phyloP scores from a whole-genome alignment of 1,284 basidiomycete species.

The Cutaneotrichosporon mucoides region DNA sequence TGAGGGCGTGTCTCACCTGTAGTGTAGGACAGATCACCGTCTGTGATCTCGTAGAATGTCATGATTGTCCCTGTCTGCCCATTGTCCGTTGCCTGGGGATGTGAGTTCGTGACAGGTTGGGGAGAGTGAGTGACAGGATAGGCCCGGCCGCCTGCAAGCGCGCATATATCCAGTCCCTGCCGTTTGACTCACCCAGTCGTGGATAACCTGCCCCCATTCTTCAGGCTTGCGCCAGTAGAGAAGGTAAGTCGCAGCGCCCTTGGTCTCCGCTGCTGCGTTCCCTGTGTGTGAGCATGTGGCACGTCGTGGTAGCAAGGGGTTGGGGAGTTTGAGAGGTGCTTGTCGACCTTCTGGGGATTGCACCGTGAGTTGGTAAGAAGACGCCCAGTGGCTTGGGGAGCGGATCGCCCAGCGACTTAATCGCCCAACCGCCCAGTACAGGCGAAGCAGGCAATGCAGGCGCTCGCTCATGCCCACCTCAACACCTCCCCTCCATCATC shows the following conservation, averaged over 20 bases:
- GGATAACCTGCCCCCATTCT: conserved; percentile 54
- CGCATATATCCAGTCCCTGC: too few relatives aligned
- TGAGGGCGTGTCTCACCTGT: conserved; percentile 32
- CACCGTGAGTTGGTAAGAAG: too few relatives aligned
- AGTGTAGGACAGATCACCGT: conserved; percentile 50
- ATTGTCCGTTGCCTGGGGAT: conserved; percentile 49
- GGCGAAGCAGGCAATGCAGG: not conserved
- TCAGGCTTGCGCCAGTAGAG: conserved; percentile 55
- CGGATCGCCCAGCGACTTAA: too few relatives aligned
- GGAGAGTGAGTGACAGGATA: not conserved
- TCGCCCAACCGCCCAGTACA: too few relatives aligned
- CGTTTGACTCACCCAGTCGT: conserved; percentile 55
- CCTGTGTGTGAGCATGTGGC: conserved; percentile 18
- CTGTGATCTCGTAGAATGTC: conserved; percentile 56
- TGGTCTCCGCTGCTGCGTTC: conserved; percentile 40
- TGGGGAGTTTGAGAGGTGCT: too few relatives aligned
- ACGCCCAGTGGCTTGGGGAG: too few relatives aligned
- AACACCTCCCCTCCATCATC: too few relatives aligned
- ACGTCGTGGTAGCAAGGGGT: too few relatives aligned
- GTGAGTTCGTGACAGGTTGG: not conserved
- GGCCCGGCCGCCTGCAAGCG: too few relatives aligned
- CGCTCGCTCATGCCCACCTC: too few relatives aligned
- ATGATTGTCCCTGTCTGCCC: conserved; percentile 54
- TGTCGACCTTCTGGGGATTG: too few relatives aligned
- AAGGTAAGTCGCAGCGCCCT: conserved; percentile 43